Evolutionary conservation across 202 grass and related monocot species (phyloP).

Genomic region (Eragrostis tef): DNA sequence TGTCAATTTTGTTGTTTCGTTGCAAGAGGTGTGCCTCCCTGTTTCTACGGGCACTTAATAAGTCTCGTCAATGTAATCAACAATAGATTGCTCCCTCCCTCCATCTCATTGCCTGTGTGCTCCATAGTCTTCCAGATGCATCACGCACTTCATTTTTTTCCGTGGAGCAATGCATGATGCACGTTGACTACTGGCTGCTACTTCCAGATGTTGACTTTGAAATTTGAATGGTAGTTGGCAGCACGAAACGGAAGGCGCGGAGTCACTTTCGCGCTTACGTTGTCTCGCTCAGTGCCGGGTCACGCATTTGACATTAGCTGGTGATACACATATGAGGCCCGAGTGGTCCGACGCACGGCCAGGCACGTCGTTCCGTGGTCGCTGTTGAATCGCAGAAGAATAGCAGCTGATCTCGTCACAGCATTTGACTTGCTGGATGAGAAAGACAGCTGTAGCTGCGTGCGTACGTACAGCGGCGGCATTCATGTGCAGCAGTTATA

Average conservation of each 20-base stretch:
- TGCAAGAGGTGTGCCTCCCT: background rate
- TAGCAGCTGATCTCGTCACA: background rate
- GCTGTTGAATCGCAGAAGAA: conserved; percentile 6
- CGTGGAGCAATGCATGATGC: background rate
- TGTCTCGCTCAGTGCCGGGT: background rate
- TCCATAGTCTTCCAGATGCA: background rate
- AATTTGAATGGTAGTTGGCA: background rate
- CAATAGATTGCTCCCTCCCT: background rate
- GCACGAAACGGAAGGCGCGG: background rate
- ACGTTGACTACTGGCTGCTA: conserved; percentile 6
- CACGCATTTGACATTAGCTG: conserved; percentile 5
- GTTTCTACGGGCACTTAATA: background rate
- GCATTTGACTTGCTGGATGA: background rate
- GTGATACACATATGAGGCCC: background rate
- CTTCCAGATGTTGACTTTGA: background rate
- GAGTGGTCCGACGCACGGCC: background rate
- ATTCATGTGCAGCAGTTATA: background rate
- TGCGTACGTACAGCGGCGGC: background rate
- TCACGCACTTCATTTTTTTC: background rate
- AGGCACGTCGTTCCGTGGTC: conserved; percentile 20
- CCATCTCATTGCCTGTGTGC: too few species aligned
- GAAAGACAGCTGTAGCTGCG: background rate
- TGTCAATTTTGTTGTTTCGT: background rate
- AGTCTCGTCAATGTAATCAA: background rate
- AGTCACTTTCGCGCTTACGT: conserved; percentile 19